These are phyloP conservation scores for Entomortierella parvispora DNA, from an alignment of 192 early-diverging fungal genomes.

Conservation along the genomic window DNA sequence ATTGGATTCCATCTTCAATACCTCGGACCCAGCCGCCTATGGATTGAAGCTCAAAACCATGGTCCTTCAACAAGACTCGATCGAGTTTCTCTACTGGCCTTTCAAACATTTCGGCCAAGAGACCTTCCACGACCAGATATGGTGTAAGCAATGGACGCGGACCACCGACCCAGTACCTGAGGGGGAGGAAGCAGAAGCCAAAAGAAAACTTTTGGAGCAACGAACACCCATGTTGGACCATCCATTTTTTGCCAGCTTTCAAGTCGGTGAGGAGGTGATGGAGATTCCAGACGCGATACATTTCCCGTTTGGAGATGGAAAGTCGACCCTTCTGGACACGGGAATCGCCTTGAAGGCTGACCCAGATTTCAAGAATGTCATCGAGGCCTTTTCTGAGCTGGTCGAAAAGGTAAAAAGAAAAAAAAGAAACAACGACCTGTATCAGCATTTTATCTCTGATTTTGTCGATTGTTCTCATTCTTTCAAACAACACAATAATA, in stretches of 20 bases:
- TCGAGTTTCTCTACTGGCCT: slow-evolving; percentile 55
- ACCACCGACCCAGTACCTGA: slow-evolving; percentile 15
- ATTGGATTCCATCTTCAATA: background rate
- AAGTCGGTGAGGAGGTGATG: slow-evolving; percentile 5
- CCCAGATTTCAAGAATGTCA: slow-evolving; percentile 21
- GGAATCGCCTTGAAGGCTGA: slow-evolving; percentile 28
- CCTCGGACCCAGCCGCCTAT: background rate
- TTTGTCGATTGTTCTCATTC: background rate
- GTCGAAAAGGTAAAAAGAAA: slow-evolving; percentile 13
- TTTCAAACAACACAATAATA: too few relatives aligned
- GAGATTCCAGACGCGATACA: slow-evolving; percentile 30
- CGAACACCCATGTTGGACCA: slow-evolving; percentile 22
- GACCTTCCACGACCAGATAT: slow-evolving; percentile 28
- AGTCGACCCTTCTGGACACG: slow-evolving; percentile 5
- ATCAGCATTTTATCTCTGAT: background rate
- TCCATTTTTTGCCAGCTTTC: slow-evolving; percentile 25
- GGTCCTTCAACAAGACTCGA: slow-evolving; percentile 19
- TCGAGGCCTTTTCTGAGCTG: slow-evolving; percentile 12
- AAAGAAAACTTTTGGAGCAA: background rate
- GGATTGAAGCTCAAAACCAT: slow-evolving; percentile 16
- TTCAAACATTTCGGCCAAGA: slow-evolving; percentile 27
- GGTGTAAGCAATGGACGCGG: slow-evolving; percentile 46
- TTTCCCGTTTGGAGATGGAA: slow-evolving; percentile 29
- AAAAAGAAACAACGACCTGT: background rate
- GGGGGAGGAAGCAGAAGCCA: background rate